Base-by-base conservation (phyloP, 331 rosid genomes). In the Saraca asoca region DNA sequence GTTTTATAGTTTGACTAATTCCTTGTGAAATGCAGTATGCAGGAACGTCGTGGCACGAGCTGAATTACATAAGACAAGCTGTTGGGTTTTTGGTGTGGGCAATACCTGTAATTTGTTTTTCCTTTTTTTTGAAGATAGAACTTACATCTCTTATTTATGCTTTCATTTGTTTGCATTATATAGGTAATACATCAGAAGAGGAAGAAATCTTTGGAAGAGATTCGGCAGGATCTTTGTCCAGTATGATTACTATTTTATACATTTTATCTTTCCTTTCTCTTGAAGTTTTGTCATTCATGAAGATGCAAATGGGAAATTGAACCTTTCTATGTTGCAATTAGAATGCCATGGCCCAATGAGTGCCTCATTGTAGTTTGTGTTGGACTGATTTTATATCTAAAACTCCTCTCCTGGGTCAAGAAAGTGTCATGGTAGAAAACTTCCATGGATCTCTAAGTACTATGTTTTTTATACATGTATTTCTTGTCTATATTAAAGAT, bases 1-100 rank as follows among this genome's bases (percentile, higher is more conserved):
- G 24, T 52, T 79, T 51, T 19, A 35, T 46, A 37, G 42, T 57
- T 55, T 75, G 64, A 65, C 75, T 55, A 69, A 79, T 50, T 74
- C 16, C 66, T 61, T 42, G 66, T 34, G 59, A 71, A 64, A 74
- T 86, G 74, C 59, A 94, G 99, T 90, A 81, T 83, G 96, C 97
- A 79, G 99, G 99, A 69, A 94, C 96, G 46, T 88, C 97, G 46
- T 90, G 97, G 99, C 99, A 94, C 0, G 97, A 94, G 83, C 92
- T 94, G 62, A 90, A 90, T 77, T 94, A 85, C 76, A 94, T 94
- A 57, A 75, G 99, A 64, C 99, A 94, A 77, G 97, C 99, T 76
- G 95, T 94, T 67, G 99, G 97, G 35, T 94, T 94, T 85, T 87
- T 94, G 99, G 99, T 94, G 88, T 58, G 37, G 54, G 74, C 76